Conservation (phyloP, 2,329 filamentous ascomycete genomes). For the Aspergillus latus region DNA sequence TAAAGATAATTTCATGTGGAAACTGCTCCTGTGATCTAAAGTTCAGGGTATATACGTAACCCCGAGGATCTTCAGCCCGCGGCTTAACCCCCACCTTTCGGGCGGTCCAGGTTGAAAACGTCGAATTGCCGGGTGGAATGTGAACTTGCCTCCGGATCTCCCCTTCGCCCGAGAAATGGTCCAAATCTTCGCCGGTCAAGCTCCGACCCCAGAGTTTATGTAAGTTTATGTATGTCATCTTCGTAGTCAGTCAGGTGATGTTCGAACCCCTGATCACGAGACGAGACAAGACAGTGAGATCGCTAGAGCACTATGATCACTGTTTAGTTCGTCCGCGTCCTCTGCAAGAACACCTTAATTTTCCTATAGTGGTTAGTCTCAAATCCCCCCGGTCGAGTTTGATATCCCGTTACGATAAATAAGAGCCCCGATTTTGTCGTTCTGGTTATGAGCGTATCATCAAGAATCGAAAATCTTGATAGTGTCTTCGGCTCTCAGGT, state of each 20-base stretch:
- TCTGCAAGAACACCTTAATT: not conserved
- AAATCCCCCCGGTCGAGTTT: not conserved
- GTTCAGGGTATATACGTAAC: too few species aligned
- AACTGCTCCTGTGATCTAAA: slow-evolving; percentile 1
- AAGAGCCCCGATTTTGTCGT: not conserved
- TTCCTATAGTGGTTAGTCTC: not conserved
- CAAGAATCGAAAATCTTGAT: not conserved
- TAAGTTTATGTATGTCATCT: not conserved
- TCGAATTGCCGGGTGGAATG: slow-evolving; percentile 20
- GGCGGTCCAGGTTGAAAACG: not conserved
- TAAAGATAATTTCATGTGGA: not conserved
- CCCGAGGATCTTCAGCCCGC: slow-evolving; percentile 11
- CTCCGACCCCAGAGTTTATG: not conserved
- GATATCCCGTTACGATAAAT: not conserved
- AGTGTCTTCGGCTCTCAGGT: not conserved
- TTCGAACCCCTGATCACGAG: not conserved
- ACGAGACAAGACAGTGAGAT: not conserved
- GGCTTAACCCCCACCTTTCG: slow-evolving; percentile 12
- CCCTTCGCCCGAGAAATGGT: slow-evolving; percentile 30
- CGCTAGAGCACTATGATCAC: not conserved
- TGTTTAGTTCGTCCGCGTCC: not conserved
- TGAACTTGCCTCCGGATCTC: slow-evolving; percentile 28
- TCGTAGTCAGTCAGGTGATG: slow-evolving; percentile 7
- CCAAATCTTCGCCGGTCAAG: slow-evolving; percentile 22
- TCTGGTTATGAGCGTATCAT: not conserved